phyloP scores from a whole-genome alignment of 495 filamentous ascomycete species.

The Annulohypoxylon moriforme region DNA sequence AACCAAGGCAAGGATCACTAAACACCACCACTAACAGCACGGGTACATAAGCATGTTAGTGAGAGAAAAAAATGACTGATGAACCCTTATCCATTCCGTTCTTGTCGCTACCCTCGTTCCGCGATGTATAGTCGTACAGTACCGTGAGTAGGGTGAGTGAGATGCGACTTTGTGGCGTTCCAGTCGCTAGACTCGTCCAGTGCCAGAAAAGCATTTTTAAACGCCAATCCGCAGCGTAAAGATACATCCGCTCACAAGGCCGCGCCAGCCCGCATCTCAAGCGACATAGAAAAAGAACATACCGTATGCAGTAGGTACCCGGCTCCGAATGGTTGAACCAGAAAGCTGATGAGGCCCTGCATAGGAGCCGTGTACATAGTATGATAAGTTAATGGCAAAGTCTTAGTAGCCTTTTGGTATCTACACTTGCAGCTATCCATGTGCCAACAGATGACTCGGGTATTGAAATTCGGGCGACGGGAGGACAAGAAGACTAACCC shows the following conservation, averaged over 20 bases:
- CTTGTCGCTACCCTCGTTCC: constrained; percentile 12
- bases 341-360: constrained; percentile 33
- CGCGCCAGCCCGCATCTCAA: background rate
- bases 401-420: constrained; percentile 9
- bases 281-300: constrained; percentile 19
- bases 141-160: constrained; percentile 18
- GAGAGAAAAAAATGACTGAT: constrained; percentile 5
- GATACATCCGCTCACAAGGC: constrained; percentile 16
- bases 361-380: constrained; percentile 16
- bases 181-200: constrained; percentile 24
- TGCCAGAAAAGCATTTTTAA: constrained; percentile 18
- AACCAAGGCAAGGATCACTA: constrained; percentile 22
- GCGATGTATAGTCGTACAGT: constrained; percentile 8
- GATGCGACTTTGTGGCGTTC: constrained; percentile 21
- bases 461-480: constrained; percentile 4
- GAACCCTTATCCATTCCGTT: constrained; percentile 11
- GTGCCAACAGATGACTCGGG: constrained; percentile 8
- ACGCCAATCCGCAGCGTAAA: constrained; percentile 19
- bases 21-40: background rate
- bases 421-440: constrained; percentile 31
- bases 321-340: constrained; percentile 16
- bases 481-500: constrained; percentile 20
- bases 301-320: constrained; percentile 21
- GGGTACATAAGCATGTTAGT: constrained; percentile 2
- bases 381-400: constrained; percentile 14